A percentile compares a stretch with the other conserved stretches of the same genome.
Conservation (phyloP, 2,329 filamentous ascomycete genomes). For the Neopestalotiopsis sp. region DNA sequence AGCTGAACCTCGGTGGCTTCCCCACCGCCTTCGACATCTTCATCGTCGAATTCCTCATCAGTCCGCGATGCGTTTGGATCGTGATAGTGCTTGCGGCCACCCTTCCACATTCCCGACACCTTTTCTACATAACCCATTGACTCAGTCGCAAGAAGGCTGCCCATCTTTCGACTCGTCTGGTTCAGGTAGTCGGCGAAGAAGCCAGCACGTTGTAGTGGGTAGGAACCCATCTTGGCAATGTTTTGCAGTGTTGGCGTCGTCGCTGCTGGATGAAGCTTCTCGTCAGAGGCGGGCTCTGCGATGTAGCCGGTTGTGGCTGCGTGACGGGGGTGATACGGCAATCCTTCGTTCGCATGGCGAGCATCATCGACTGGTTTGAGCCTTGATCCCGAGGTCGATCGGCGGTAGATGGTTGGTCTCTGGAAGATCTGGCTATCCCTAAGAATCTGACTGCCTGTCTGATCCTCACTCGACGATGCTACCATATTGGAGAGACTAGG, state of each 20-base stretch:
- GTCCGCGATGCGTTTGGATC: slow-evolving; percentile 58
- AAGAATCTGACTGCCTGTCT: slow-evolving; percentile 90
- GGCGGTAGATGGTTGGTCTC: slow-evolving; percentile 69
- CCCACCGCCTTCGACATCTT: slow-evolving; percentile 51
- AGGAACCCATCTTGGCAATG: slow-evolving; percentile 68
- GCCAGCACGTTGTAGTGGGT: slow-evolving; percentile 83
- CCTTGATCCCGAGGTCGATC: slow-evolving; percentile 48
- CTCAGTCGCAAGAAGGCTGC: slow-evolving; percentile 81
- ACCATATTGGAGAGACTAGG: slow-evolving; percentile 74
- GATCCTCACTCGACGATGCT: slow-evolving; percentile 74
- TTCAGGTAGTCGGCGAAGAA: slow-evolving; percentile 84
- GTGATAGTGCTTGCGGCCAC: slow-evolving; percentile 87
- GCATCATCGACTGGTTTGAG: slow-evolving; percentile 22
- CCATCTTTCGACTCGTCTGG: slow-evolving; percentile 80
- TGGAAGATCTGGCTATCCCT: slow-evolving; percentile 87
- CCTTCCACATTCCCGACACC: slow-evolving; percentile 96
- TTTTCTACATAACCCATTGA: slow-evolving; percentile 97
- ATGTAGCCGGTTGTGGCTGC: slow-evolving; percentile 45
- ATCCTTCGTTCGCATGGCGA: slow-evolving; percentile 18
- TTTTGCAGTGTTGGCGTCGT: slow-evolving; percentile 53
- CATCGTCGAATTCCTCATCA: slow-evolving; percentile 59
- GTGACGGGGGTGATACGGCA: slow-evolving; percentile 24
- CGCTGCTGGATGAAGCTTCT: slow-evolving; percentile 32
- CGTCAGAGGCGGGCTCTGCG: slow-evolving; percentile 34
- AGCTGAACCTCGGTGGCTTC: slow-evolving; percentile 66